phyloP scores from a whole-genome alignment of 257 asterid species.

The Paulownia fortunei region DNA sequence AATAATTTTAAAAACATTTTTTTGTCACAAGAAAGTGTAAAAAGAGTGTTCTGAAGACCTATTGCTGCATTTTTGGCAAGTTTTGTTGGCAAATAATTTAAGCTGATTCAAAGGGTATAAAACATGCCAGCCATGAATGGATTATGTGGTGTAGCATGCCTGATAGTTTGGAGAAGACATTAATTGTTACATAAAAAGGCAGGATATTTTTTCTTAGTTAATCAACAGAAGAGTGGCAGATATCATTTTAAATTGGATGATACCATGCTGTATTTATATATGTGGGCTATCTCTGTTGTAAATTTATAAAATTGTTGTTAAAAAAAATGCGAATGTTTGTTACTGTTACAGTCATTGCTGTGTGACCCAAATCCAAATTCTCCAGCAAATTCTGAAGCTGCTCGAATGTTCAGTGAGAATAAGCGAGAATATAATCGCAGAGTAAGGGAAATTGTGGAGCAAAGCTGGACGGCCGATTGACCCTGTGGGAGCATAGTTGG shows the following conservation, averaged over 20 bases:
- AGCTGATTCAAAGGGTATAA: background rate
- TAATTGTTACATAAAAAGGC: background rate
- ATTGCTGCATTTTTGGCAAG: no score
- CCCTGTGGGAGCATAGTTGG: background rate
- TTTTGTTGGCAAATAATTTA: background rate
- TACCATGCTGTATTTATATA: background rate
- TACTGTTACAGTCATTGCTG: constrained; percentile 62
- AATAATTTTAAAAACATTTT: background rate
- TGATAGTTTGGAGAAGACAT: background rate
- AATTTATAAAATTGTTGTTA: background rate
- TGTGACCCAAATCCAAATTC: constrained; percentile 94
- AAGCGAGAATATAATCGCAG: constrained; percentile 82
- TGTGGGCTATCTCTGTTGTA: background rate
- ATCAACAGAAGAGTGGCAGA: no score
- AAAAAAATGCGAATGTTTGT: background rate
- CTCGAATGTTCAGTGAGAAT: constrained; percentile 81
- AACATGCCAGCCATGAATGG: background rate
- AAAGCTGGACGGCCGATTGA: constrained; percentile 92
- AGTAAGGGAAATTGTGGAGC: constrained; percentile 82
- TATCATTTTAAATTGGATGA: background rate
- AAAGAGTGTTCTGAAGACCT: background rate
- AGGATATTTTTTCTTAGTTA: no score
- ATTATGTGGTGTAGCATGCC: background rate
- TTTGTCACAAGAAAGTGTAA: background rate
- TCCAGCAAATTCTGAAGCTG: constrained; percentile 91